phyloP scores from a whole-genome alignment of 768 basidiomycete genomes.

The Plicaturopsis crispa region DNA sequence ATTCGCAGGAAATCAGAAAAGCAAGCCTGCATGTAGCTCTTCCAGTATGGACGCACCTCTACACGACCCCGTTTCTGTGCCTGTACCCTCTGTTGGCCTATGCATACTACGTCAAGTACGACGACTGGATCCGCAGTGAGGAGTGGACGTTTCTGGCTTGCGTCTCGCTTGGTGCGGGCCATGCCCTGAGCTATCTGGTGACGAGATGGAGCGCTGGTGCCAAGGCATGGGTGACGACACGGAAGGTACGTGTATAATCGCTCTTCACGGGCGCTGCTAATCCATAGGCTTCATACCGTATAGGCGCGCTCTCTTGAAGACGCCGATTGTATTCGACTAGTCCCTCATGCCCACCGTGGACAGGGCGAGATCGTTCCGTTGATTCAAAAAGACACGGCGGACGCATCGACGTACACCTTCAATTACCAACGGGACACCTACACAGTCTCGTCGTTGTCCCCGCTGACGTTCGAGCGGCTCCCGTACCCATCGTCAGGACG shows the following conservation, averaged over 20 bases:
- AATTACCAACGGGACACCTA: conserved; percentile 95
- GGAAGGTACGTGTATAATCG: conserved; percentile 37
- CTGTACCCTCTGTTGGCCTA: conserved; percentile 82
- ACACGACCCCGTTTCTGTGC: conserved; percentile 69
- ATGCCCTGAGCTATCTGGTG: conserved; percentile 86
- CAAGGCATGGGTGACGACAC: conserved; percentile 73
- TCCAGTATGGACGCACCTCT: conserved; percentile 67
- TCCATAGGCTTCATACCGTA: conserved; percentile 3
- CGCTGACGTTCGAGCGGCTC: conserved; percentile 64
- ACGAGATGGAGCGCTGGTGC: conserved; percentile 86
- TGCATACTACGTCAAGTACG: conserved; percentile 88
- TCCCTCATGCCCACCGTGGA: conserved; percentile 77
- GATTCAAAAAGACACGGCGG: conserved; percentile 48
- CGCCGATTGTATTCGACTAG: conserved; percentile 76
- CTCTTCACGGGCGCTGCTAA: conserved; percentile 1
- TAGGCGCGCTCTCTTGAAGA: conserved; percentile 58
- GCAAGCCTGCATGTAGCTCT: conserved; percentile 61
- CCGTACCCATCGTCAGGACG: conserved; percentile 79
- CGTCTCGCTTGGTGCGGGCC: conserved; percentile 74
- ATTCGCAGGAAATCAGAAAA: conserved; percentile 59
- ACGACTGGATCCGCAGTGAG: conserved; percentile 84
- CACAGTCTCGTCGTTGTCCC: conserved; percentile 50
- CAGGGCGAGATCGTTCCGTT: conserved; percentile 84
- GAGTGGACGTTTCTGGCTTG: conserved; percentile 98
- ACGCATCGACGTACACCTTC: conserved; percentile 72